These are phyloP conservation scores for Phytophthora vignae DNA, from an alignment of 352 stramenopile genomes.

Conservation along the genomic window DNA sequence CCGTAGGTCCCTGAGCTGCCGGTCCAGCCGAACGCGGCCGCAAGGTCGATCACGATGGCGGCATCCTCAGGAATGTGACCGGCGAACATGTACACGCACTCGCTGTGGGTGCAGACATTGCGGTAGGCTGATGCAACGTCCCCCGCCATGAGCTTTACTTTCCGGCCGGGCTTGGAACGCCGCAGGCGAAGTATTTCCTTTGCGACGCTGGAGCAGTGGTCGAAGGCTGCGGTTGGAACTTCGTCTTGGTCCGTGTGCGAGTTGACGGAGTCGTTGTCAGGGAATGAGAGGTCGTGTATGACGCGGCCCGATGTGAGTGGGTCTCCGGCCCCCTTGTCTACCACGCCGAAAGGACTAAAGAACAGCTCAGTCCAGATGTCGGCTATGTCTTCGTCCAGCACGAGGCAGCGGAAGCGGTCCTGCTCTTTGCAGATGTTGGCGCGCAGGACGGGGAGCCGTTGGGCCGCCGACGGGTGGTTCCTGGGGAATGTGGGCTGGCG, in stretches of 20 bases:
- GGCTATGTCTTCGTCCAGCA: conserved; percentile 5
- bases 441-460: neutral
- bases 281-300: conserved; percentile 29
- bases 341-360: conserved; percentile 28
- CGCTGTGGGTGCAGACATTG: too few species aligned
- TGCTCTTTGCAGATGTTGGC: conserved; percentile 17
- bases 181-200: neutral
- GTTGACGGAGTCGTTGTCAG: conserved; percentile 16
- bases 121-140: too few species aligned
- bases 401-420: neutral
- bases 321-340: conserved; percentile 15
- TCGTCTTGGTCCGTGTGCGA: conserved; percentile 1
- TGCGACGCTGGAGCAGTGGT: neutral
- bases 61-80: too few species aligned
- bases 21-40: too few species aligned
- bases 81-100: too few species aligned
- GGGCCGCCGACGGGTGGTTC: neutral
- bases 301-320: neutral
- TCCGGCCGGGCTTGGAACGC: neutral
- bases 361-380: conserved; percentile 9
- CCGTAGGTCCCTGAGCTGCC: too few species aligned
- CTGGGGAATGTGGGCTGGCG: neutral
- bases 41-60: too few species aligned
- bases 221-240: neutral
- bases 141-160: too few species aligned